These are phyloP conservation scores for Colletotrichum sp. DNA, from an alignment of 2,329 filamentous ascomycete genomes.

Conservation along the genomic window DNA sequence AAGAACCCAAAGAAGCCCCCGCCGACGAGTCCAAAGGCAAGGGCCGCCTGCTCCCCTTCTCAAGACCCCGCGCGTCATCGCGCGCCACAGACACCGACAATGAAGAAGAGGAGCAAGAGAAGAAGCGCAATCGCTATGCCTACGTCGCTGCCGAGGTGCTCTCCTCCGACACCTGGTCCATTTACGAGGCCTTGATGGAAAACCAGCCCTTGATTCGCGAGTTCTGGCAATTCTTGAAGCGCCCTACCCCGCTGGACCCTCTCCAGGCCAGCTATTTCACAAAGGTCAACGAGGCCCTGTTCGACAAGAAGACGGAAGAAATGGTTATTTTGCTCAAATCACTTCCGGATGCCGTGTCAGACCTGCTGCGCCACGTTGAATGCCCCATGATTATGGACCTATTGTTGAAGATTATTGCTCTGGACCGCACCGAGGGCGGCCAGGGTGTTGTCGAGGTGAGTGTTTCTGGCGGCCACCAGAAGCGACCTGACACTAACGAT, in stretches of 20 bases:
- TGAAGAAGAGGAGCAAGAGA: constrained; percentile 80
- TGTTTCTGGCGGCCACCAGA: constrained; percentile 16
- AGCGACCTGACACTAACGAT: neutral
- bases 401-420: constrained; percentile 92
- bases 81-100: constrained; percentile 52
- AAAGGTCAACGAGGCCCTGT: constrained; percentile 96
- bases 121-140: constrained; percentile 90
- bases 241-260: constrained; percentile 85
- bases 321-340: constrained; percentile 92
- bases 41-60: constrained; percentile 49
- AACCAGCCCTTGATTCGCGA: constrained; percentile 78
- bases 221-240: constrained; percentile 91
- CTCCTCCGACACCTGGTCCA: constrained; percentile 96
- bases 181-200: constrained; percentile 90
- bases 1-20: constrained; percentile 41
- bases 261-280: constrained; percentile 98
- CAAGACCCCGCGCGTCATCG: constrained; percentile 59
- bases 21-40: constrained; percentile 50
- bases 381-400: constrained; percentile 99
- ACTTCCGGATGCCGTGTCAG: constrained; percentile 79
- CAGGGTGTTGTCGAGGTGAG: constrained; percentile 92
- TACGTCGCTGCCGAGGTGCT: constrained; percentile 93
- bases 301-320: constrained; percentile 97
- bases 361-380: constrained; percentile 92
- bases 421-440: constrained; percentile 90